Base-by-base conservation (phyloP, 305 asterid species). In the Coffea humblotiana region DNA sequence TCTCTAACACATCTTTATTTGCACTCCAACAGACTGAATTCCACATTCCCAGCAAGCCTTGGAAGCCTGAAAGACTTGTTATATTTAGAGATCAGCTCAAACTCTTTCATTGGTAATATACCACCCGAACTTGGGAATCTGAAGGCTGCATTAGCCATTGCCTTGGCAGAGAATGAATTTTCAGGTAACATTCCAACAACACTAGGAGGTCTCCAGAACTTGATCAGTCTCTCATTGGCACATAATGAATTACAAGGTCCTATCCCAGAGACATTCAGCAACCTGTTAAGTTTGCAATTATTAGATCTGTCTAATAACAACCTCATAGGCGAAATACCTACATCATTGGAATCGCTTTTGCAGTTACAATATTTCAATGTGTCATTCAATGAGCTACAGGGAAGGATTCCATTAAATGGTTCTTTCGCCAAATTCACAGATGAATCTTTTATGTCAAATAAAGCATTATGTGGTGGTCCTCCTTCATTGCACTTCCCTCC, bases 301-400 rank as follows among this genome's bases (percentile, higher is more conserved):
- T 47, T 77, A 6, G 73, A 64, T 77, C 15, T 77, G 0, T 77
- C 79, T 0, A 27, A 69, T 64, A 88, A 88, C 71, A 52, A 70
- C 25, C 76, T 84, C 64, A 69, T 68, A 29, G 86, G 85, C 14
- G 77, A 76, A 64, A 82, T 88, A 73, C 86, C 89, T 11, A 77
- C 56, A 74, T 47, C 85, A 19, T 63, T 84, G 21, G 83, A 78
- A 40, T 78, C 79, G 6, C 86, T 88, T 54, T 75, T 1, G 45
- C 60, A 43, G 3, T 15, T 75, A 27, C 43, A 43, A 18, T 25
- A 61, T 2, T 75, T 75, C 2, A 61, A 75, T 2, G 71, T 75
- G 37, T 75, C 79, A 58, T 75, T 75, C 79, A 75, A 75, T 43
- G 0, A 43, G 0, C 79, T 75, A 6, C 45, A 5, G 25, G 71